Base-by-base conservation (phyloP, 805 yeast genomes). In the Ogataea philodendri region DNA sequence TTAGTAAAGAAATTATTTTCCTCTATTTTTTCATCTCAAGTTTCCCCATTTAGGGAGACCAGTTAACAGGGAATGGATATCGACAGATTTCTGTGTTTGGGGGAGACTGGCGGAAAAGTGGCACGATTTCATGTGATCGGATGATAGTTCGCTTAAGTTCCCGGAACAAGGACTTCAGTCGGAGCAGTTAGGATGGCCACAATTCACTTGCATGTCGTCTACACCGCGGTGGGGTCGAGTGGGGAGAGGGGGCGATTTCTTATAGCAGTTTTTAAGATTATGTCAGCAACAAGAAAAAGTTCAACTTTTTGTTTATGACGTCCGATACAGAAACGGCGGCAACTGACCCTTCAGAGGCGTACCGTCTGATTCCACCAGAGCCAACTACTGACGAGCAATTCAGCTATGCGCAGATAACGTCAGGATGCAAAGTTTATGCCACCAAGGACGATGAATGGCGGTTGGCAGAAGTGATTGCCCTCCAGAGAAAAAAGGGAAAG, bases 401-500 rank as follows among this genome's bases (percentile, higher is more conserved):
- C 45, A 35, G 37, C 17, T 51, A 50, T 3, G 75, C 71, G 6
- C 84, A 81, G 40, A 66, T 86, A 19, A 57, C 72, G 6, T 69
- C 81, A 3, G 96, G 96, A 11, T 84, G 94, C 54, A 87, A 86
- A 57, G 82, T 87, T 15, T 83, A 70, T 60, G 94, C 84, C 5
- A 67, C 68, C 41, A 90, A 93, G 57, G 96, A 88, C 52, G 84
- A 77, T 18, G 88, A 82, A 45, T 73, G 70, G 42, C 69, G 96
- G 43, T 58, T 78, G 21, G 97, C 97, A 2, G 98, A 93, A 57
- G 77, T 93, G 26, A 65, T 93, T 28, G 86, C 89, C 13, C 72
- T 77, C 32, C 86, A 84, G 44, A 62, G 73, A 29, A 78, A 84
- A 52, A 82, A 87, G 56, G 86, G 89, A 9, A 75, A 83, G 42